Percentiles rank a stretch among this genome's conserved stretches.
phyloP scores from a whole-genome alignment of 2,329 filamentous ascomycete genomes.

The Calonectria ilicicola region DNA sequence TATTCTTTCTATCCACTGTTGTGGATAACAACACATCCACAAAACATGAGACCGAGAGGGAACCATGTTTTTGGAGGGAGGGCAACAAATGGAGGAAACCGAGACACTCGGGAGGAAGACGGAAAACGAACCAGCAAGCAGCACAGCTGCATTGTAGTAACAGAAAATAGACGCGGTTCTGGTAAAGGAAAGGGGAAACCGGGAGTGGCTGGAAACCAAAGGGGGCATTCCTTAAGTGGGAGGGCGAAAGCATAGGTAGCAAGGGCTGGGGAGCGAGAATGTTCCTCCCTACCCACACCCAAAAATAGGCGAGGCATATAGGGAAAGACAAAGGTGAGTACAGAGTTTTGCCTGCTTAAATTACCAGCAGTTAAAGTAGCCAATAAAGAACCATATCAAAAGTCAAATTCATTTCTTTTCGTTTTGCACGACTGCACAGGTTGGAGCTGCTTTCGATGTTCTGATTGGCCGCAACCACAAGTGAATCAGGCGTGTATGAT shows the following conservation, averaged over 20 bases:
- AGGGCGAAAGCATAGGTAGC: not conserved
- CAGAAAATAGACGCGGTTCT: not conserved
- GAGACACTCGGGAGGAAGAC: not conserved
- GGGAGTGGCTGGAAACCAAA: too few species aligned
- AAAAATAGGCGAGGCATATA: slow-evolving; percentile 7
- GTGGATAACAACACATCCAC: not conserved
- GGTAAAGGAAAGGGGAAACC: not conserved
- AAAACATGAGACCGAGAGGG: not conserved
- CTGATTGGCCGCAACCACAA: not conserved
- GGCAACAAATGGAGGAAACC: not conserved
- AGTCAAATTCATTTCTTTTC: not conserved
- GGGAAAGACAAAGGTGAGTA: slow-evolving; percentile 8
- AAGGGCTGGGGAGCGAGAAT: not conserved
- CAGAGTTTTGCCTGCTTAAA: not conserved
- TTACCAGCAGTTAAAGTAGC: not conserved
- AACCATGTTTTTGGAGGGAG: not conserved
- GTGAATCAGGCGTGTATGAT: not conserved
- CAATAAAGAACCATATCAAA: not conserved
- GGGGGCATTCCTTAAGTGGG: not conserved
- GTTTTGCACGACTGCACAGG: not conserved
- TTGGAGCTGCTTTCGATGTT: not conserved
- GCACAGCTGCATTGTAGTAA: not conserved
- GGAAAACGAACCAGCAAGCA: not conserved
- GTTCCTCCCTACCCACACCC: not conserved
- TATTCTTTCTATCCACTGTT: not conserved